phyloP scores from a whole-genome alignment of 805 yeast genomes.

The Ascoidea tarda region DNA sequence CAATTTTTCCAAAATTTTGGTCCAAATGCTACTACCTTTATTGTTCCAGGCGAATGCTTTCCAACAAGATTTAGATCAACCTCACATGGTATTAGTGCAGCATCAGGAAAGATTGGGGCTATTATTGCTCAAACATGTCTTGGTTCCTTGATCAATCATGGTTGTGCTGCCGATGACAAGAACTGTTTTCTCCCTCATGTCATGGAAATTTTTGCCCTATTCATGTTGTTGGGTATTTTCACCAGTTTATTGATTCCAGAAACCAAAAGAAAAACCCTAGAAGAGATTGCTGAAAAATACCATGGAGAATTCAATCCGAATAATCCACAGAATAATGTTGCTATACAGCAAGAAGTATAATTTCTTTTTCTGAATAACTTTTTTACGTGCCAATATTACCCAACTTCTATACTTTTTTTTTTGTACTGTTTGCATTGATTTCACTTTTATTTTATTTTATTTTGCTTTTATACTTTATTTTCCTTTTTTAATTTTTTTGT shows the following conservation, averaged over 20 bases:
- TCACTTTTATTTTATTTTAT: too few relatives aligned
- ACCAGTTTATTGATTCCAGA: conserved; percentile 66
- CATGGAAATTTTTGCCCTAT: conserved; percentile 88
- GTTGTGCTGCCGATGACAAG: conserved; percentile 44
- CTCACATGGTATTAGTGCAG: conserved; percentile 92
- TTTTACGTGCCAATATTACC: too few relatives aligned
- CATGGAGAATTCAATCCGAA: conserved; percentile 57
- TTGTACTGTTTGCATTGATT: too few relatives aligned
- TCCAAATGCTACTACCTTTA: conserved; percentile 85
- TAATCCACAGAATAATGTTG: background rate
- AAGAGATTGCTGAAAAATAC: conserved; percentile 64
- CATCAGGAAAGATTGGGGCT: conserved; percentile 85
- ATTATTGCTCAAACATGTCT: conserved; percentile 80
- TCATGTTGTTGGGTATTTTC: conserved; percentile 71
- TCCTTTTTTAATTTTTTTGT: too few relatives aligned
- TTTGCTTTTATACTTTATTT: too few relatives aligned
- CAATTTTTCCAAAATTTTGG: conserved; percentile 90
- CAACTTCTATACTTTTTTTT: too few relatives aligned
- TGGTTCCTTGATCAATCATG: conserved; percentile 73
- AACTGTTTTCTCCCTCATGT: conserved; percentile 85
- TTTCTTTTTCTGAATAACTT: background rate
- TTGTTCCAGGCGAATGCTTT: conserved; percentile 83
- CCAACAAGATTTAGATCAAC: conserved; percentile 93
- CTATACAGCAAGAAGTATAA: background rate
- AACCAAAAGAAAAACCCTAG: conserved; percentile 84